Conservation (phyloP, 2,329 filamentous ascomycete genomes). For the Helotiales sp. region DNA sequence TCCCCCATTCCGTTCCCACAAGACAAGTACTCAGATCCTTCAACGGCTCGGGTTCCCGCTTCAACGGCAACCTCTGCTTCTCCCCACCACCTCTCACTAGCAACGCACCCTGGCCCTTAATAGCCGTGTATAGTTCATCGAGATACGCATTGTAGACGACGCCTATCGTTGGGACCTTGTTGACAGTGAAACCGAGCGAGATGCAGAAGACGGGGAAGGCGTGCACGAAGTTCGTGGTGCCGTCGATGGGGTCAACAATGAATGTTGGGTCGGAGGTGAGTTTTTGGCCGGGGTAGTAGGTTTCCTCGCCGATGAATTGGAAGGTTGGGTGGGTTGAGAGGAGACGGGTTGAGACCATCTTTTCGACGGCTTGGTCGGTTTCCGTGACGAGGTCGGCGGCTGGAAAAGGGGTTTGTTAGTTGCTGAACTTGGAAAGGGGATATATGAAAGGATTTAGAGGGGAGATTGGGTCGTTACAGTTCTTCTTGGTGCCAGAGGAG, state of each 20-base stretch:
- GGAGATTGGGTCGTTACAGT: conserved; percentile 50
- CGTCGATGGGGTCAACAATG: conserved; percentile 82
- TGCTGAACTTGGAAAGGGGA: background rate
- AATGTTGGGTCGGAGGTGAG: conserved; percentile 74
- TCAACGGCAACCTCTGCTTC: conserved; percentile 52
- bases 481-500: conserved; percentile 65
- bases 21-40: conserved; percentile 65
- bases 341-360: conserved; percentile 61
- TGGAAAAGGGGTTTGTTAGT: conserved; percentile 42
- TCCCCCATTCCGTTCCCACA: conserved; percentile 76
- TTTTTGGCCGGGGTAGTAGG: conserved; percentile 68
- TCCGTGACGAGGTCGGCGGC: conserved; percentile 73
- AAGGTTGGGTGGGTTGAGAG: conserved; percentile 58
- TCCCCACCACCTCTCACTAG: conserved; percentile 48
- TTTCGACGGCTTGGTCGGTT: conserved; percentile 68
- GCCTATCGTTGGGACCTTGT: conserved; percentile 66
- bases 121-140: conserved; percentile 69
- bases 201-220: conserved; percentile 76
- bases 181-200: conserved; percentile 73
- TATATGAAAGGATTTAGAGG: background rate
- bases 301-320: conserved; percentile 77
- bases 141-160: conserved; percentile 83
- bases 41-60: conserved; percentile 58
- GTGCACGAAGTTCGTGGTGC: conserved; percentile 82
- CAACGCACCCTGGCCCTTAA: conserved; percentile 71